These are phyloP conservation scores for Eutrema heterophyllum DNA, from an alignment of 345 rosid genomes.

Conservation along the genomic window DNA sequence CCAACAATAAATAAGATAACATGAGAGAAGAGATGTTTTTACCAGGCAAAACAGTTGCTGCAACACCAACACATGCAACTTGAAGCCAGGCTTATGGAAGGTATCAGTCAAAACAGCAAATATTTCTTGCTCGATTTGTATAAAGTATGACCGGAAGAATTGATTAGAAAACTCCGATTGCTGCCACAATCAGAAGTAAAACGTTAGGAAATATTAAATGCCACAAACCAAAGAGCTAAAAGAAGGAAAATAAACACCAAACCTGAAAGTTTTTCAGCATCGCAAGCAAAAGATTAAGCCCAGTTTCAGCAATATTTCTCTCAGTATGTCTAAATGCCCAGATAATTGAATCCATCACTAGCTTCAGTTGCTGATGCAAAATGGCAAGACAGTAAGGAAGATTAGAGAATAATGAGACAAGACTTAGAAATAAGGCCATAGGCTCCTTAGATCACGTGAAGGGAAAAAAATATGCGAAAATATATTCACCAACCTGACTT, in stretches of 20 bases:
- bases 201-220: not conserved
- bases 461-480: not conserved
- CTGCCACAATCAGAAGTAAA: conserved; percentile 37
- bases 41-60: conserved; percentile 91
- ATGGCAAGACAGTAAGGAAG: conserved; percentile 2
- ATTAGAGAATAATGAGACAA: not conserved
- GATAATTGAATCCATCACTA: conserved; percentile 97
- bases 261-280: conserved; percentile 96
- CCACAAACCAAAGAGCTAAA: conserved; percentile 45
- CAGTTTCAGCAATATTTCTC: conserved; percentile 98
- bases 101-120: conserved; percentile 96
- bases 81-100: conserved; percentile 98
- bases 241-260: conserved; percentile 18
- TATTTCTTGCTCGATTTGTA: conserved; percentile 79
- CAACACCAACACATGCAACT: conserved; percentile 87
- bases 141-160: conserved; percentile 47
- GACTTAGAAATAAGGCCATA: conserved; percentile 1
- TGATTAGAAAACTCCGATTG: conserved; percentile 89
- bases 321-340: conserved; percentile 99
- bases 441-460: not conserved
- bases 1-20: not conserved
- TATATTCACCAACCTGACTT: conserved; percentile 66
- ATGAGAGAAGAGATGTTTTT: conserved; percentile 17
- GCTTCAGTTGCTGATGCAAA: conserved; percentile 81
- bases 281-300: conserved; percentile 82